Conservation (phyloP, 2,329 filamentous ascomycete species). For the Cladosporium velox region DNA sequence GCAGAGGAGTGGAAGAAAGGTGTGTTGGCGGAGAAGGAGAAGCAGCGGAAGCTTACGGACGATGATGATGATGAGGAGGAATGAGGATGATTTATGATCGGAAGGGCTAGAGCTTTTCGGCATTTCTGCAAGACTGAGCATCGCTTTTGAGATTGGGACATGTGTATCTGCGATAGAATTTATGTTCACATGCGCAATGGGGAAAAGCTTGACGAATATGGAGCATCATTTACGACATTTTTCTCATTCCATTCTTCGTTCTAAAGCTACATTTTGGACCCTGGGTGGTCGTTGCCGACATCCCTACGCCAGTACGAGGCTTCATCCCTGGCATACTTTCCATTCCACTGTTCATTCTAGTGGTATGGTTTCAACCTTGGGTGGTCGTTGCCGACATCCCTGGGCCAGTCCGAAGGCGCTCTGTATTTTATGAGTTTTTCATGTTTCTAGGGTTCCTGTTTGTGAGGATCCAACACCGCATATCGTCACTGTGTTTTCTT, state of each 20-base stretch:
- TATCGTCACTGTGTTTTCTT: neutral
- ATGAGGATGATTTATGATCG: neutral
- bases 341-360: neutral
- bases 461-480: neutral
- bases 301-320: neutral
- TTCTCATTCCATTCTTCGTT: neutral
- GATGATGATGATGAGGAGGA: conserved; percentile 11
- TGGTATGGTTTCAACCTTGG: neutral
- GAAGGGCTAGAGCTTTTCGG: neutral
- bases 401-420: neutral
- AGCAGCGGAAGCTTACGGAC: conserved; percentile 14
- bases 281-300: neutral
- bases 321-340: neutral
- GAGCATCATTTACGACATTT: neutral
- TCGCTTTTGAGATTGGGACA: no score
- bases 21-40: conserved; percentile 34
- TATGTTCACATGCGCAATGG: neutral
- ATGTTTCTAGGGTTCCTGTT: neutral
- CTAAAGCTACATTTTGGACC: neutral
- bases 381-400: neutral
- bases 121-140: no score
- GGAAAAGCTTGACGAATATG: neutral
- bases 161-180: no score
- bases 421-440: neutral
- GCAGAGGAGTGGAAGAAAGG: conserved; percentile 46